Evolutionary conservation across 2,329 filamentous ascomycete species (phyloP).

Genomic region (Aspergillus spinulosporus): DNA sequence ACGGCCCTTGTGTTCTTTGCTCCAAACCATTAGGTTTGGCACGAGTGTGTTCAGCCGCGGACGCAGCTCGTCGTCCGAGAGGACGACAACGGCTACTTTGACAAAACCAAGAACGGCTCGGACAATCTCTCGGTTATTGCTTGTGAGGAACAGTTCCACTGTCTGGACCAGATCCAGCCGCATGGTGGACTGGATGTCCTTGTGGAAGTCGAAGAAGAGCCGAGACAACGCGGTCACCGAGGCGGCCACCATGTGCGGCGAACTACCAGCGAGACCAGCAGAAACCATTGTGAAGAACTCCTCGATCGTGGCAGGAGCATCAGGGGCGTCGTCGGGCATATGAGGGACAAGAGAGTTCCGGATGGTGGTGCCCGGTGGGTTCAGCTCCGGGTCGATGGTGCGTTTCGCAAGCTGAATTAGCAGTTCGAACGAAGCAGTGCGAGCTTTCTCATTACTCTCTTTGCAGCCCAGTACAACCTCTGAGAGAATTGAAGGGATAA

Average conservation of each 20-base stretch:
- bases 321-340: slow-evolving; percentile 78
- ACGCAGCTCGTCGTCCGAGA: slow-evolving; percentile 76
- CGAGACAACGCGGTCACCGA: slow-evolving; percentile 93
- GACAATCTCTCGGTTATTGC: slow-evolving; percentile 95
- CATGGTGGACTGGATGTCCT: slow-evolving; percentile 65
- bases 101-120: slow-evolving; percentile 92
- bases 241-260: slow-evolving; percentile 95
- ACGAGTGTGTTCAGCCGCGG: slow-evolving; percentile 75
- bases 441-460: slow-evolving; percentile 93
- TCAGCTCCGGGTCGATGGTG: slow-evolving; percentile 65
- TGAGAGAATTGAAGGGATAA: slow-evolving; percentile 86
- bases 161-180: slow-evolving; percentile 86
- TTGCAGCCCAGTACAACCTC: slow-evolving; percentile 97
- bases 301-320: slow-evolving; percentile 78
- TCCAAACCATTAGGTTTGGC: slow-evolving; percentile 92
- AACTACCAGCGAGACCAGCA: slow-evolving; percentile 86
- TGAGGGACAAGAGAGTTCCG: slow-evolving; percentile 82
- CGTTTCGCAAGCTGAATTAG: slow-evolving; percentile 84
- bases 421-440: slow-evolving; percentile 85
- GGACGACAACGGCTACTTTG: slow-evolving; percentile 87
- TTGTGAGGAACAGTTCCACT: slow-evolving; percentile 93
- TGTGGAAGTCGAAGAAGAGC: slow-evolving; percentile 89
- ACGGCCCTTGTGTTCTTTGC: slow-evolving; percentile 95
- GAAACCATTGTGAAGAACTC: slow-evolving; percentile 99
- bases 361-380: slow-evolving; percentile 66